Conservation (phyloP, 2,329 filamentous ascomycete species). For the Cercospora berteroae region DNA sequence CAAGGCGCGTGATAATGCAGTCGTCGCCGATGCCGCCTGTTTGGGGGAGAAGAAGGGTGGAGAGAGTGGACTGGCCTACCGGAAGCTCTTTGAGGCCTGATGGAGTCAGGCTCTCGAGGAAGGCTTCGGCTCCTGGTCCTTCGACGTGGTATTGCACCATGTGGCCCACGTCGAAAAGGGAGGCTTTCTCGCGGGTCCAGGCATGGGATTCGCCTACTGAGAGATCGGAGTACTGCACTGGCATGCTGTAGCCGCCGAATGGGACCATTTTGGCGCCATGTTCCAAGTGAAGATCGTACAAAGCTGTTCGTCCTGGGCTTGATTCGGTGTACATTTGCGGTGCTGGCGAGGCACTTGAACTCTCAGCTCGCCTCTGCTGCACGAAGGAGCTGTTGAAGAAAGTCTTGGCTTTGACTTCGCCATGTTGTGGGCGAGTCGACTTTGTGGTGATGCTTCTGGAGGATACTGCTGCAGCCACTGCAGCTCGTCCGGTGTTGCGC, state of each 20-base stretch:
- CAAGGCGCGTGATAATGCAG: conserved; percentile 82
- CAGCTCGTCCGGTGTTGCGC: conserved; percentile 5
- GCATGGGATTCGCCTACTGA: conserved; percentile 81
- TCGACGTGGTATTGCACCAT: conserved; percentile 88
- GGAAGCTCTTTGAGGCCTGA: conserved; percentile 65
- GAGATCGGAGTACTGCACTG: conserved; percentile 77
- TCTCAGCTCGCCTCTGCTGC: conserved; percentile 29
- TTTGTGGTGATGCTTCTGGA: conserved; percentile 11
- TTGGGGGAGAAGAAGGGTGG: conserved; percentile 72
- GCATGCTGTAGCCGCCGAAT: conserved; percentile 93
- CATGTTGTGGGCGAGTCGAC: conserved; percentile 7
- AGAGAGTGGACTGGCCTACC: conserved; percentile 72
- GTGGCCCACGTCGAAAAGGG: conserved; percentile 92
- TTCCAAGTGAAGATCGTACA: conserved; percentile 75
- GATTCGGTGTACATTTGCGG: conserved; percentile 34
- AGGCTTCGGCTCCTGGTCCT: conserved; percentile 74
- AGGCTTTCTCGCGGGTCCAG: conserved; percentile 84
- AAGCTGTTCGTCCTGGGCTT: conserved; percentile 55
- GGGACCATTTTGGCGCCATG: conserved; percentile 90
- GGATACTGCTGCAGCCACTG: not conserved
- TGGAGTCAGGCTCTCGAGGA: conserved; percentile 83
- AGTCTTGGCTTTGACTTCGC: conserved; percentile 20
- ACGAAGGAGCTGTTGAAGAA: conserved; percentile 22
- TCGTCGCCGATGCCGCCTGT: conserved; percentile 95
- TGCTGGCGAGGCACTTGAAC: conserved; percentile 31